phyloP scores from a whole-genome alignment of 176 grass and related monocot genomes.

The Cymbopogon citratus region DNA sequence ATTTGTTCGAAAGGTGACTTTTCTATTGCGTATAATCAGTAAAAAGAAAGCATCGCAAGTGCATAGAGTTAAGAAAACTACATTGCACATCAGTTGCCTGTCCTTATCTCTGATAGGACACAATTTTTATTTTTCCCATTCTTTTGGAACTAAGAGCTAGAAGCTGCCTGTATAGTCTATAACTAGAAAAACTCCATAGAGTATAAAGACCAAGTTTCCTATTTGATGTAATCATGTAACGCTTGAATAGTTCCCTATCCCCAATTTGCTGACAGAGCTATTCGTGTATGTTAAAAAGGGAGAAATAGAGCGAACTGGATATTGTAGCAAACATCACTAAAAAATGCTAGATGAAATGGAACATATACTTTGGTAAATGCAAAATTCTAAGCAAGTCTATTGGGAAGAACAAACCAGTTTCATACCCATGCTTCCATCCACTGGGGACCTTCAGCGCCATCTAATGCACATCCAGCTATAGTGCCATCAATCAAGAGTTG shows the following conservation, averaged over 20 bases:
- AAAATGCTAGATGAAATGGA: not conserved
- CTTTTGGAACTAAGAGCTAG: not conserved
- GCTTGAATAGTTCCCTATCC: not conserved
- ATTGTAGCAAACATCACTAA: not conserved
- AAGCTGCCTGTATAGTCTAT: not conserved
- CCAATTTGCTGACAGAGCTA: not conserved
- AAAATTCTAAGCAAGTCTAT: not conserved
- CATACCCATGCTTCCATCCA: conserved; percentile 99
- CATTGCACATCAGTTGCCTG: not conserved
- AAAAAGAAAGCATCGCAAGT: not conserved
- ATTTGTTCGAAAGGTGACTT: not conserved
- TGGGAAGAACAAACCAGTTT: conserved; percentile 17
- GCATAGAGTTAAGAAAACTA: not conserved
- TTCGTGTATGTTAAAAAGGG: not conserved
- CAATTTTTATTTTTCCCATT: not conserved
- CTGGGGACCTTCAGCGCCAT: conserved; percentile 90
- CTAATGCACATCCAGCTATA: conserved; percentile 88
- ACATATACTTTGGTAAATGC: not conserved
- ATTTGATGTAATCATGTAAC: not conserved
- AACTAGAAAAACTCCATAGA: not conserved
- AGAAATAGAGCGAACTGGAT: not conserved
- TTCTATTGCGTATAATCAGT: not conserved
- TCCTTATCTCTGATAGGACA: not conserved
- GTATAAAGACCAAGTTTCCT: conserved; percentile 5
- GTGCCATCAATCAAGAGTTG: conserved; percentile 88